Evolutionary conservation across 2,329 filamentous ascomycete genomes (phyloP), one percentile per base, ranked within the genome.

Genomic region (Sphaceloma murrayae): DNA sequence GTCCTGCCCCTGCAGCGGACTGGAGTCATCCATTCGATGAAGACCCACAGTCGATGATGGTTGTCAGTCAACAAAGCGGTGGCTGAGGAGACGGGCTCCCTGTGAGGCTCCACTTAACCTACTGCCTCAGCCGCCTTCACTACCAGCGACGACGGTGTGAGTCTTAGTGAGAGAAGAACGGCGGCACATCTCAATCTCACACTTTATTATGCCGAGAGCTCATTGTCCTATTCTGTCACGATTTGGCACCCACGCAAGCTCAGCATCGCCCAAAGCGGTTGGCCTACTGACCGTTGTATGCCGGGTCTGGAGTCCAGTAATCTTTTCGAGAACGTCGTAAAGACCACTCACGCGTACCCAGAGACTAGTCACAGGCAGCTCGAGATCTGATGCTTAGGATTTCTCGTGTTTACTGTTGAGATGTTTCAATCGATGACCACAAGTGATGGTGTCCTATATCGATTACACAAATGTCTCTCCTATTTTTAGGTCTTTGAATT

Each of bases 401-500:
- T 17, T 27, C 36, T 40, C 36, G 36, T 40, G 36, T 40, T 29
- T 29, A 40, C 22, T 22, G 22, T 14, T 4, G 19, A 40, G 27
- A n/a, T 19, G 22, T 40, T 29, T 13, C n/a, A 40, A 29, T 26
- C 18, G 22, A n/a, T 40, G 26, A 16, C 36, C 30, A 13, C 19
- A 7, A 26, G 18, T 10, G 22, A 40, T 40, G 36, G 16, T 40
- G 19, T 40, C 24, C 24, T 16, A 26, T 40, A 40, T 40, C 36
- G 36, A 40, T 40, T 40, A 22, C 36, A 40, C 26, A 40, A 40
- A 22, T 40, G 36, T 40, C 36, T 40, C 36, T 40, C 36, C 36
- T 40, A 40, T 40, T 9, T 40, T 40, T 40, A 40, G 36, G 19
- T 17, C 36, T 40, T 18, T 4, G 10, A 40, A 18, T 9, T 29